Conservation (phyloP, 257 asterid genomes). For the Eustoma russellianum region DNA sequence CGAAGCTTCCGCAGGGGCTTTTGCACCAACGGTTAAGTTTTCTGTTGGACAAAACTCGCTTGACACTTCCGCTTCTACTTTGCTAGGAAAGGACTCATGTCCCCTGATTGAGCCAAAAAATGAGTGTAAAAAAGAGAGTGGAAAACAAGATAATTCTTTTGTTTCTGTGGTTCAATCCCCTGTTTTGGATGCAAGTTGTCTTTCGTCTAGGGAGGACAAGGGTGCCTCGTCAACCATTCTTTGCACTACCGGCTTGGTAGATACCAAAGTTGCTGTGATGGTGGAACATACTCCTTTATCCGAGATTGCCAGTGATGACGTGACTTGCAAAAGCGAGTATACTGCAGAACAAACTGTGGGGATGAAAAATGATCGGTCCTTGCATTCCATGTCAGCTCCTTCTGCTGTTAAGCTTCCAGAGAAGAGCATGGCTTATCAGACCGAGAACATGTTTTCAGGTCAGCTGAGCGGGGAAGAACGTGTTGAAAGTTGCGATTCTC, state of each 20-base stretch:
- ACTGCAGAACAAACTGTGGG: too few relatives aligned
- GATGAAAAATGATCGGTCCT: too few relatives aligned
- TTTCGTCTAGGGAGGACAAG: slow-evolving; percentile 17
- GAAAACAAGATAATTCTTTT: slow-evolving; percentile 10
- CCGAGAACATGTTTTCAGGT: neutral
- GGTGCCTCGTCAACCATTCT: slow-evolving; percentile 11
- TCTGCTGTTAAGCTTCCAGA: slow-evolving; percentile 4
- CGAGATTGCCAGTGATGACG: slow-evolving; percentile 12
- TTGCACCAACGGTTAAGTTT: slow-evolving; percentile 13
- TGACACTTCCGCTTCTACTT: neutral
- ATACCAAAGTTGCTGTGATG: slow-evolving; percentile 1
- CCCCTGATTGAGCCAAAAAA: slow-evolving; percentile 11
- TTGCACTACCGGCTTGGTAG: neutral
- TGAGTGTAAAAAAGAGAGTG: slow-evolving; percentile 14
- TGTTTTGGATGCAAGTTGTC: slow-evolving; percentile 20
- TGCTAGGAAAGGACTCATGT: slow-evolving; percentile 10
- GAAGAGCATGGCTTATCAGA: slow-evolving; percentile 9
- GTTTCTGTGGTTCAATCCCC: slow-evolving; percentile 15
- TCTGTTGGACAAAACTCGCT: neutral
- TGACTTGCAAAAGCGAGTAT: too few relatives aligned
- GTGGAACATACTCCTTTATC: slow-evolving; percentile 11
- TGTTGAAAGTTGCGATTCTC: neutral
- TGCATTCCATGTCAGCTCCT: slow-evolving; percentile 7
- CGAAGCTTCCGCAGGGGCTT: slow-evolving; percentile 6
- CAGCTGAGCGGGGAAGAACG: slow-evolving; percentile 3